Conservation (phyloP, 805 yeast species). For the Candida tallmaniae region DNA sequence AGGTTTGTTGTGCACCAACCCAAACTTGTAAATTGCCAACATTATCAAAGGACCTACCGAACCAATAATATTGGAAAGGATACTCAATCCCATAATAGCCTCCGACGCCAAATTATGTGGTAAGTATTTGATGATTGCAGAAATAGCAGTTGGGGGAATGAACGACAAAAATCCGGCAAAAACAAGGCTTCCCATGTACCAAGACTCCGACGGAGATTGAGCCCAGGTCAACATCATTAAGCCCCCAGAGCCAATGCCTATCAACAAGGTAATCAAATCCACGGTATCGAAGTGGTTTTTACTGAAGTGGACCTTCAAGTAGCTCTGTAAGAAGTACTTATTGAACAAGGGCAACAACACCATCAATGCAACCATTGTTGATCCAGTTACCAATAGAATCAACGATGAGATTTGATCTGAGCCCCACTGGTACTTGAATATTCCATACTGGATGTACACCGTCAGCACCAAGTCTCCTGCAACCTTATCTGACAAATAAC, state of each 20-base stretch:
- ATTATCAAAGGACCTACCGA: conserved; percentile 1
- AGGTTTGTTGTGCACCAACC: conserved; percentile 5
- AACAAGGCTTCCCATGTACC: too few relatives aligned
- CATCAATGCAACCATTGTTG: neutral
- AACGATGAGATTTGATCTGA: conserved; percentile 1
- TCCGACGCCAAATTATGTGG: conserved; percentile 25
- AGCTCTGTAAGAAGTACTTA: conserved; percentile 1
- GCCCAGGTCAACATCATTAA: conserved; percentile 35
- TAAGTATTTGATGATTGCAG: conserved; percentile 55
- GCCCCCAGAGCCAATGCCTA: neutral
- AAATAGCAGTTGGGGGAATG: conserved; percentile 51
- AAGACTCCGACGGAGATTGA: conserved; percentile 33
- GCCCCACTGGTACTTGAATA: conserved; percentile 3
- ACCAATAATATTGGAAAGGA: neutral
- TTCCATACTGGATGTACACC: conserved; percentile 3
- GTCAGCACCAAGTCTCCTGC: neutral
- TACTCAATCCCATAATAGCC: conserved; percentile 6
- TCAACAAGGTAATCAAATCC: conserved; percentile 5
- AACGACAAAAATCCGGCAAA: too few relatives aligned
- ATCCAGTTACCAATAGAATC: neutral
- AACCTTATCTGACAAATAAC: neutral
- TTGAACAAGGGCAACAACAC: conserved; percentile 5
- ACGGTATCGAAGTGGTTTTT: conserved; percentile 6
- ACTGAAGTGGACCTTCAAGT: conserved; percentile 5
- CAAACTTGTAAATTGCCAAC: conserved; percentile 6